Percentiles rank a stretch among this genome's conserved stretches.
Evolutionary conservation across 192 early-diverging fungal species (phyloP).

Genomic region (Coemansia sp.): DNA sequence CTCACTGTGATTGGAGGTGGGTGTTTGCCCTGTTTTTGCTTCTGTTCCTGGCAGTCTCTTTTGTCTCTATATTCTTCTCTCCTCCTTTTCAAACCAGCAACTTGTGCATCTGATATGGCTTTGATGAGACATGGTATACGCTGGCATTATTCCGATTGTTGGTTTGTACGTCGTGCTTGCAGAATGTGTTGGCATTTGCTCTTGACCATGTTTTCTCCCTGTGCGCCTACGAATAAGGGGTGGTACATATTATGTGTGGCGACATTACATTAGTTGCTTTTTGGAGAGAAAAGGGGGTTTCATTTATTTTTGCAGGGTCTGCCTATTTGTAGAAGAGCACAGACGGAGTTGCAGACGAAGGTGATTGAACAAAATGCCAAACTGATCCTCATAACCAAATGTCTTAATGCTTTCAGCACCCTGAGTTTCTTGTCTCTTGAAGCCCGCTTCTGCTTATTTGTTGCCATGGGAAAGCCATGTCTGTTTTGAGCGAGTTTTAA

Average conservation of each 20-base stretch:
- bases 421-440: background rate
- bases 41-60: background rate
- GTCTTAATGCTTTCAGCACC: background rate
- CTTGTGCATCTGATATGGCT: background rate
- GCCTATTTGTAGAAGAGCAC: background rate
- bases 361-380: conserved; percentile 10
- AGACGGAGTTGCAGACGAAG: background rate
- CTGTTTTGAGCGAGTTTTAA: background rate
- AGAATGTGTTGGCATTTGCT: background rate
- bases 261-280: no score
- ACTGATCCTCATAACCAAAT: conserved; percentile 6
- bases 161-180: conserved; percentile 1
- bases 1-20: background rate
- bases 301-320: background rate
- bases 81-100: background rate
- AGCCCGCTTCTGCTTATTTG: background rate
- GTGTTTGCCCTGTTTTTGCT: background rate
- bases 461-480: background rate
- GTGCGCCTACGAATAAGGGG: no score
- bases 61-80: background rate
- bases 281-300: no score
- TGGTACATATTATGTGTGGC: no score
- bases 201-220: no score
- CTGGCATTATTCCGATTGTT: background rate
- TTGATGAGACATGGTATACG: background rate